Evolutionary conservation across 176 grass and related monocot genomes (phyloP), one percentile per base, ranked within the genome.

Genomic region (Musa schizocarpa): DNA sequence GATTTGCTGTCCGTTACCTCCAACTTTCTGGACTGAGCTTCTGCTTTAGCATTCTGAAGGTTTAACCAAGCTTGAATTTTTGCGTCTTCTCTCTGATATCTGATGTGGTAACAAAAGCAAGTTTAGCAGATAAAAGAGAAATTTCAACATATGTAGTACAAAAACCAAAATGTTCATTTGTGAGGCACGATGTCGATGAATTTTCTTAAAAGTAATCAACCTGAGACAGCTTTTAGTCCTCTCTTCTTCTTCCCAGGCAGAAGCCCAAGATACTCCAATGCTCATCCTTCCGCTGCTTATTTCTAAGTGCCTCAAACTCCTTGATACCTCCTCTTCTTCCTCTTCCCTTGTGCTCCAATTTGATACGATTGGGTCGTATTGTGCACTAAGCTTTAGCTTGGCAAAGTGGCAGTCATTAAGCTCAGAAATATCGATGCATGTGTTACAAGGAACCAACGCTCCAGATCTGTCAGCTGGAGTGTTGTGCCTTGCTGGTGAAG

Each of bases 31-130:
- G 96, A 99, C 13, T 92, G 84, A 75, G 96, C 91, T 99, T 99
- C 90, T 52, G 91, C 91, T 81, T 95, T 99, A 59, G 96, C 96
- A 69, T 82, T 88, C 80, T 99, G 89, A 68, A 99, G 88, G 80
- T 95, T 99, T 66, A 99, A 78, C 96, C 91, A 99, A 29, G 96
- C 96, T 69, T 88, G 88, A 76, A 99, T 92, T 77, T 94, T 94
- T 49, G 96, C 96, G 73, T 92, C 96, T 83, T 99, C 96, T 77
- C 91, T 87, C 71, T 99, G 96, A 76, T 99, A 99, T 79, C 95
- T 99, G 74, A 53, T 56, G 49, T 27, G 23, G 11, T 65, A 79
- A 67, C 17, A 81, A 57, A 74, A 66, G 50, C 27, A 68, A 52
- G 43, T 25, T 55, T 54, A 24, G 34, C 0, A n/a, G 19, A 52